phyloP scores from a whole-genome alignment of 2,329 filamentous ascomycete species.

The Sporothrix pallida region DNA sequence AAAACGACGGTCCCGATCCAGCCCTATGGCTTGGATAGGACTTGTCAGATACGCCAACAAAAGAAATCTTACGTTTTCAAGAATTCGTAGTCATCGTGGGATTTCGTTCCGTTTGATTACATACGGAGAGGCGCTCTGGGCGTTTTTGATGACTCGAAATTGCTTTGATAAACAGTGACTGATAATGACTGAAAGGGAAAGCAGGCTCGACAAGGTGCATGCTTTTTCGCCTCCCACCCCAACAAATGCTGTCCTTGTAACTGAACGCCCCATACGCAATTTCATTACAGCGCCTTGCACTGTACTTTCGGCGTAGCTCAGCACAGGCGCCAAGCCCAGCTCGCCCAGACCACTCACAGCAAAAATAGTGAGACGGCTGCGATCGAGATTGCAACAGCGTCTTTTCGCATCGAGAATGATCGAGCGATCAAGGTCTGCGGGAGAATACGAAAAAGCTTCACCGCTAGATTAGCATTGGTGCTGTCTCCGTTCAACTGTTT shows the following conservation, averaged over 20 bases:
- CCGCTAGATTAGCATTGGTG: conserved; percentile 13
- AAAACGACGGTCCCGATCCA: conserved; percentile 14
- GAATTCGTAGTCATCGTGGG: background rate
- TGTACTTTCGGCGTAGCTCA: background rate
- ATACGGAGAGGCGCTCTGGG: background rate
- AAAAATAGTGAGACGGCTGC: background rate
- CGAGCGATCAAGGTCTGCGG: background rate
- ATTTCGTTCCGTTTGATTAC: conserved; percentile 4
- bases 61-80: background rate
- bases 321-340: background rate
- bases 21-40: background rate
- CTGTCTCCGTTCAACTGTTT: background rate
- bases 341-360: background rate
- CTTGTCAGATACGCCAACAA: background rate
- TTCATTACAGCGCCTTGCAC: conserved; percentile 2
- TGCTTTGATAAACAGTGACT: background rate
- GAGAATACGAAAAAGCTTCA: background rate
- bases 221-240: conserved; percentile 27
- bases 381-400: conserved; percentile 5
- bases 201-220: background rate
- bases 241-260: conserved; percentile 29
- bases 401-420: background rate
- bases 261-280: background rate
- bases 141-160: conserved; percentile 19
- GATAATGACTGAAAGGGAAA: background rate